Evolutionary conservation across 805 yeast genomes (phyloP).

Genomic region (Candida corydali): DNA sequence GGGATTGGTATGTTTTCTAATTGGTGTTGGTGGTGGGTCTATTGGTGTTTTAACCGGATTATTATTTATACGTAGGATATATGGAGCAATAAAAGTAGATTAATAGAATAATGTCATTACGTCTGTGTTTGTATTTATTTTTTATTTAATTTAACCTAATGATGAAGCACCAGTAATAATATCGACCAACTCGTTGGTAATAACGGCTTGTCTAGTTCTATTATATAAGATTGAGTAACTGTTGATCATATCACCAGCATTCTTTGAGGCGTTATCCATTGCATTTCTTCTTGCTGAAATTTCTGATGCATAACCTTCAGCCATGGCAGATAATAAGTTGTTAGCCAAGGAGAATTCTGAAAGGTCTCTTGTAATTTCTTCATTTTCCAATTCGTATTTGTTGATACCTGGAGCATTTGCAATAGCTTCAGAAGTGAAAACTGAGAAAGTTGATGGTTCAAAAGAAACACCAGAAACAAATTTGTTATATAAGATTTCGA

Average conservation of each 20-base stretch:
- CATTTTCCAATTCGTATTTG: slow-evolving; percentile 71
- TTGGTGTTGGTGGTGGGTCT: slow-evolving; percentile 73
- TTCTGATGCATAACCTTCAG: slow-evolving; percentile 98
- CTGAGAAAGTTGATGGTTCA: slow-evolving; percentile 71
- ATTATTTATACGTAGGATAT: slow-evolving; percentile 59
- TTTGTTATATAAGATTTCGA: slow-evolving; percentile 82
- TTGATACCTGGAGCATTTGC: slow-evolving; percentile 82
- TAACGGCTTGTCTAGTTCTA: slow-evolving; percentile 99
- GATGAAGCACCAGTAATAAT: slow-evolving; percentile 99
- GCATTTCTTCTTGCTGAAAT: slow-evolving; percentile 98
- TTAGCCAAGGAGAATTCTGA: slow-evolving; percentile 88
- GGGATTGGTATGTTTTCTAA: slow-evolving; percentile 53
- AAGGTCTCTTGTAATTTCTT: slow-evolving; percentile 64
- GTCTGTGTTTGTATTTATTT: not conserved
- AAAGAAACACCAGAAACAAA: slow-evolving; percentile 86
- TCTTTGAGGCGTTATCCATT: slow-evolving; percentile 99
- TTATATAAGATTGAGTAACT: slow-evolving; percentile 95
- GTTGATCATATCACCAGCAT: slow-evolving; percentile 98
- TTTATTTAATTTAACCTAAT: slow-evolving; percentile 56
- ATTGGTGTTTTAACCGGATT: slow-evolving; percentile 67
- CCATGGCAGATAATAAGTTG: slow-evolving; percentile 84
- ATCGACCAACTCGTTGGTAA: slow-evolving; percentile 98
- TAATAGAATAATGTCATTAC: slow-evolving; percentile 17
- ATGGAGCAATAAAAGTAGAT: slow-evolving; percentile 55
- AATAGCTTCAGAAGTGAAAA: slow-evolving; percentile 67